Evolutionary conservation across 441 rosid species (phyloP).

Genomic region (Flueggea neowawraea): DNA sequence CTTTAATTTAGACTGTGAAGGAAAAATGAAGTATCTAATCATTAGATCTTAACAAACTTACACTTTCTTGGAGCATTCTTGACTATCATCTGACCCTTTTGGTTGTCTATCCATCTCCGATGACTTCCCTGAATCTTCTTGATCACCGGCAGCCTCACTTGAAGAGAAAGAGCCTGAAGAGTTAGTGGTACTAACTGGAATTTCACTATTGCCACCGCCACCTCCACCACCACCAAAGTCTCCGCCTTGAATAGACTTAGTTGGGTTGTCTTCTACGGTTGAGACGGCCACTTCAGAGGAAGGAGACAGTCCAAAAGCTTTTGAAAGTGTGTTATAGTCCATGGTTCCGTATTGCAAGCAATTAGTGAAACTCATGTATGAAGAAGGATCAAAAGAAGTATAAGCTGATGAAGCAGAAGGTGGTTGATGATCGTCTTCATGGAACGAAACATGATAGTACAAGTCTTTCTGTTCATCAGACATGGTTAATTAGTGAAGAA

Average conservation of each 20-base stretch:
- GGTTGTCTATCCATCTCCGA: slow-evolving; percentile 10
- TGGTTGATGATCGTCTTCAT: slow-evolving; percentile 24
- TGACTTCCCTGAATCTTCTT: slow-evolving; percentile 36
- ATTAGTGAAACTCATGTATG: slow-evolving; percentile 48
- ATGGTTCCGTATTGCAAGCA: slow-evolving; percentile 50
- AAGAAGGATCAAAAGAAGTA: slow-evolving; percentile 28
- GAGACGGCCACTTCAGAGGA: slow-evolving; percentile 35
- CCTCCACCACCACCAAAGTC: slow-evolving; percentile 22
- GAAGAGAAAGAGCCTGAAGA: slow-evolving; percentile 79
- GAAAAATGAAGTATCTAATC: no score
- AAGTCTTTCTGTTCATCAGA: slow-evolving; percentile 46
- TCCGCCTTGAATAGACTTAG: slow-evolving; percentile 22
- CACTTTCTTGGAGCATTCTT: slow-evolving; percentile 25
- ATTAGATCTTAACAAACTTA: background rate
- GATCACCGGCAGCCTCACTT: slow-evolving; percentile 54
- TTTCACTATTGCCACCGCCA: slow-evolving; percentile 20
- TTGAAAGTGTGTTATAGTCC: slow-evolving; percentile 61
- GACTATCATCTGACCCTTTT: slow-evolving; percentile 18
- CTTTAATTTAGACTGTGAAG: no score
- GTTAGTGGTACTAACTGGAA: slow-evolving; percentile 34
- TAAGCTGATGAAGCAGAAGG: slow-evolving; percentile 15
- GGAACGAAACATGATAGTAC: slow-evolving; percentile 33
- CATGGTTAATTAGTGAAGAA: slow-evolving; percentile 30
- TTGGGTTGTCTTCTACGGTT: slow-evolving; percentile 29
- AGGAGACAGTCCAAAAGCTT: slow-evolving; percentile 54